Evolutionary conservation across 2,329 filamentous ascomycete species (phyloP).

Genomic region (Fusarium nodosum): DNA sequence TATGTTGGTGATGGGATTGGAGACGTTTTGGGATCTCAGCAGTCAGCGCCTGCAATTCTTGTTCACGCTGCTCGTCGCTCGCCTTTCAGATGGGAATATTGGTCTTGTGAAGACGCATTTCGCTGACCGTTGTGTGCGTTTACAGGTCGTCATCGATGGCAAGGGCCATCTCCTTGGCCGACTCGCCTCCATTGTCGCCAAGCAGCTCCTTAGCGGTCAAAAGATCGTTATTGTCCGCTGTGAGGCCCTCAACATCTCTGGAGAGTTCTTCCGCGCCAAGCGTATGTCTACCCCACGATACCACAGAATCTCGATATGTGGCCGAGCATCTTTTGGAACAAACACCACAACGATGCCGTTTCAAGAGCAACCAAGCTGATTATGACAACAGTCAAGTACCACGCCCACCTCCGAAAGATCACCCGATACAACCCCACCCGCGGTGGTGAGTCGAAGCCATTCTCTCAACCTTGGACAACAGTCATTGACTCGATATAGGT

Average conservation of each 20-base stretch:
- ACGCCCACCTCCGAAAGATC: constrained; percentile 99
- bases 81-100: constrained; percentile 40
- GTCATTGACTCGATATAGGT: constrained; percentile 67
- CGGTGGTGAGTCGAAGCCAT: constrained; percentile 77
- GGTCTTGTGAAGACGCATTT: constrained; percentile 32
- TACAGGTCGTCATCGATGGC: constrained; percentile 97
- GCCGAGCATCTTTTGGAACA: constrained; percentile 38
- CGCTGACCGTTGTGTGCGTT: constrained; percentile 46
- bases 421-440: constrained; percentile 99
- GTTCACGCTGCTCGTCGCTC: constrained; percentile 30
- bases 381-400: constrained; percentile 91
- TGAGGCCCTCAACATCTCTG: constrained; percentile 99
- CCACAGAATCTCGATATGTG: constrained; percentile 37
- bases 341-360: constrained; percentile 27
- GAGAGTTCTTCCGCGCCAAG: constrained; percentile 99
- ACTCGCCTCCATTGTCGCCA: constrained; percentile 96
- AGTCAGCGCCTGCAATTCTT: constrained; percentile 12
- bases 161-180: constrained; percentile 99
- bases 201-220: constrained; percentile 98
- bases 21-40: constrained; percentile 31
- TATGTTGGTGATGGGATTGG: constrained; percentile 39
- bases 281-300: constrained; percentile 76
- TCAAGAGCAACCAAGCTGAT: constrained; percentile 60
- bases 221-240: constrained; percentile 99
- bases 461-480: constrained; percentile 47